Evolutionary conservation across 305 asterid genomes (phyloP).

Genomic region (Ajuga reptans): DNA sequence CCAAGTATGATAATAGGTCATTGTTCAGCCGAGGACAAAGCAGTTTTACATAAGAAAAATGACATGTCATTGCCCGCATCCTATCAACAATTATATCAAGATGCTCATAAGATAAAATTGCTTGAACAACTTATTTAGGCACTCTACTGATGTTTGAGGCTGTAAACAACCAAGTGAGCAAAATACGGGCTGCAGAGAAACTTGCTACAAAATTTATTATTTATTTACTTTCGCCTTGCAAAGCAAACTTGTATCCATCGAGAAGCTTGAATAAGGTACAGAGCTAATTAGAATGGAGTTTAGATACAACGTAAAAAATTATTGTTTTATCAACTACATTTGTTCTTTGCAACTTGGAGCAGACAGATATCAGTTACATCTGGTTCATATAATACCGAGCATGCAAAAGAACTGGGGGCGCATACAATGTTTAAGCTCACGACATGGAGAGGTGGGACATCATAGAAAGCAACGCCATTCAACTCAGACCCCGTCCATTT

Average conservation of each 20-base stretch:
- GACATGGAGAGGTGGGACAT: conserved; percentile 90
- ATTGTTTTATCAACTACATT: not conserved
- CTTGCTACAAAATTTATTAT: not conserved
- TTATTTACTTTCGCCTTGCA: not conserved
- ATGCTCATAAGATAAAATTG: not conserved
- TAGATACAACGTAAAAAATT: not conserved
- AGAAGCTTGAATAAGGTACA: conserved; percentile 8
- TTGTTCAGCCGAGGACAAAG: not conserved
- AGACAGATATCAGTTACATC: not conserved
- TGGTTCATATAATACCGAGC: conserved; percentile 7
- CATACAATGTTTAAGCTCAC: conserved; percentile 97
- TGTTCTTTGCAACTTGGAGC: not conserved
- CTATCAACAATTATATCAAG: not conserved
- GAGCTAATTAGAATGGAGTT: not conserved
- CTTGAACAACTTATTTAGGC: not conserved
- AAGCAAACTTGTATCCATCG: not conserved
- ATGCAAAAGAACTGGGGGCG: conserved; percentile 9
- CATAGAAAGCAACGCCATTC: conserved; percentile 83
- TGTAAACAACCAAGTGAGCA: not conserved
- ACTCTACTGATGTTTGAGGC: not conserved
- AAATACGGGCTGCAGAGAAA: not conserved
- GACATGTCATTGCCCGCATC: not conserved
- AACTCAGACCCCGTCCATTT: conserved; percentile 95
- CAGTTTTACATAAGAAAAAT: not conserved
- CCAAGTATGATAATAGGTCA: not conserved